These are phyloP conservation scores for Solanum chilense DNA, from an alignment of 257 asterid genomes.

Conservation along the genomic window DNA sequence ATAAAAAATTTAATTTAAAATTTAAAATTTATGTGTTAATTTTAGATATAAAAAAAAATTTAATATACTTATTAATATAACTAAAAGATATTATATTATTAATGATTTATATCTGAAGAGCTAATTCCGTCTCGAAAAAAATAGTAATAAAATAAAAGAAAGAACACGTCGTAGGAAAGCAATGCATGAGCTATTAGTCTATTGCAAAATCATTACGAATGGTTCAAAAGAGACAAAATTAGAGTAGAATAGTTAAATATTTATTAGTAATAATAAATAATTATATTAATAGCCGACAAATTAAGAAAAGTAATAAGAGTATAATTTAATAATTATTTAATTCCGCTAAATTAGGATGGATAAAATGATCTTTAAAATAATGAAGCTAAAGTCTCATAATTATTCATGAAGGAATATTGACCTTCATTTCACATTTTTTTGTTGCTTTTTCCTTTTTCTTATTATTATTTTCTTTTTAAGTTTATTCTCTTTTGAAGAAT, in stretches of 20 bases:
- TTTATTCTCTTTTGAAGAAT: not conserved
- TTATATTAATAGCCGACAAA: not conserved
- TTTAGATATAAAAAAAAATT: not conserved
- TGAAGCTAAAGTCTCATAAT: not conserved
- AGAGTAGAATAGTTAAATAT: not conserved
- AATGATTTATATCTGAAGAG: too few relatives aligned
- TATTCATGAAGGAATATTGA: conserved; percentile 1
- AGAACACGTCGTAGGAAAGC: not conserved
- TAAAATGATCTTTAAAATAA: not conserved
- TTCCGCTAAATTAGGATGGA: not conserved
- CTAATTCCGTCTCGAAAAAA: not conserved
- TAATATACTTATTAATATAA: too few relatives aligned
- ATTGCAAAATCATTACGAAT: not conserved
- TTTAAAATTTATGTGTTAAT: not conserved
- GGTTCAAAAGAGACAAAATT: not conserved
- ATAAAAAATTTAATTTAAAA: not conserved
- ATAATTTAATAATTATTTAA: not conserved
- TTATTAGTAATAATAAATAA: not conserved
- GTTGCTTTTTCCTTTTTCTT: not conserved
- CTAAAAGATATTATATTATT: too few relatives aligned
- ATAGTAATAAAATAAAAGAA: not conserved
- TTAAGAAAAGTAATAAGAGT: not conserved
- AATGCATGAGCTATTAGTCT: not conserved
- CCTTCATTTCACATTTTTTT: not conserved
- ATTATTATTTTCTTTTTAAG: too few relatives aligned